Base-by-base conservation (phyloP, 805 yeast genomes). In the Isabelozyma heimii region DNA sequence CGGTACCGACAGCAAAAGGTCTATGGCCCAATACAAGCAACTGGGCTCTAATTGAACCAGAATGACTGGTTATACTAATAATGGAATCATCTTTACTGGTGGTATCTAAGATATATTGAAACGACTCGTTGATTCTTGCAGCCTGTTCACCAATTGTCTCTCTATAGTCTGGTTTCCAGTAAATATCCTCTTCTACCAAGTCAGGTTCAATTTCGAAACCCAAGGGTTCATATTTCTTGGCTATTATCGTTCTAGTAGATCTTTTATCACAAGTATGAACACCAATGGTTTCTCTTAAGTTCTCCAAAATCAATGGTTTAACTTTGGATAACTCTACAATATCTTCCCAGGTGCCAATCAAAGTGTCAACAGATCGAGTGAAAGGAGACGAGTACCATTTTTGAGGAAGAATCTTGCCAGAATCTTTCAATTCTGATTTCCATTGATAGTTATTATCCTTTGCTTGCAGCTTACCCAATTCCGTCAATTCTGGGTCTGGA, bases 221-320 rank as follows among this genome's bases (percentile, higher is more conserved):
- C 35, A 55, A 49, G 15, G 49, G 42, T 24, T 67, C 69, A 52
- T 76, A 80, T 57, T 77, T 69, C 2, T 65, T 60, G n/a, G 56
- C 65, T 24, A 79, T 66, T 24, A 65, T 64, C 2, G 69, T 52
- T 27, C 70, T 63, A 5, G 76, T 55, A 7, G 70, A 65, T 48
- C 82, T 57, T 55, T 71, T 71, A 59, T 80, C 82, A 55, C 83
- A 80, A 5, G 78, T 69, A 57, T 80, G 82, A 5, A 70, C 68
- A 1, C 83, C 83, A 28, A 70, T 67, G 10, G 76, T 73, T 56
- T 80, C 84, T 42, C 84, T 63, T 20, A 80, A 55, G 40, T 72
- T 69, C 51, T 80, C 83, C 55, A 66, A 64, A 53, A 79, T 70
- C 28, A 67, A 53, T 1, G 81, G 81, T 45, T 59, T 46, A 14